Conservation (phyloP, 208 protist species). For the Leishmania martiniquensis region DNA sequence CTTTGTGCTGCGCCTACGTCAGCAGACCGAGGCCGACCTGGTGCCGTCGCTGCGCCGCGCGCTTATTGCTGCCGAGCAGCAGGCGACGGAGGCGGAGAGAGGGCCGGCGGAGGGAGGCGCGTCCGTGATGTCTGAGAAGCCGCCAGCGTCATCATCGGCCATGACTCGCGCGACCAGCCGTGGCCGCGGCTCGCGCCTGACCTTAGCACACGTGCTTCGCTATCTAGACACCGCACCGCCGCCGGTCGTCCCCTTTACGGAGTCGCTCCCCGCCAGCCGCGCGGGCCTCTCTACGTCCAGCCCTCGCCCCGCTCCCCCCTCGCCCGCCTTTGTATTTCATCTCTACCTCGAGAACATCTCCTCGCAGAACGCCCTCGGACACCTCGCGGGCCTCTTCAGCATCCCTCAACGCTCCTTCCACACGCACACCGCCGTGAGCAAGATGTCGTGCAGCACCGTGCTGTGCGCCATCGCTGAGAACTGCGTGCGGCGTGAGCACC, state of each 20-base stretch:
- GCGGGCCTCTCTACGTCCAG: neutral
- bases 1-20: slow-evolving; percentile 67
- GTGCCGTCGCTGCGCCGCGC: slow-evolving; percentile 36
- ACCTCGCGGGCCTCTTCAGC: slow-evolving; percentile 72
- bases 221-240: slow-evolving; percentile 77
- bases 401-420: slow-evolving; percentile 66
- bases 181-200: slow-evolving; percentile 19
- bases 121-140: neutral
- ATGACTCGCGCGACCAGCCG: neutral
- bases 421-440: slow-evolving; percentile 66
- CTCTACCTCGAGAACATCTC: slow-evolving; percentile 86
- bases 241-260: slow-evolving; percentile 75
- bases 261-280: slow-evolving; percentile 24
- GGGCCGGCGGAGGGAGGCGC: too few relatives aligned
- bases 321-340: slow-evolving; percentile 79
- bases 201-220: slow-evolving; percentile 50
- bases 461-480: slow-evolving; percentile 71
- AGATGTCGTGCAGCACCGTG: slow-evolving; percentile 79
- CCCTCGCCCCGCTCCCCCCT: neutral
- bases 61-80: slow-evolving; percentile 20
- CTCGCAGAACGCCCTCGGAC: slow-evolving; percentile 73
- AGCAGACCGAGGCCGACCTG: slow-evolving; percentile 47
- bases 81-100: neutral
- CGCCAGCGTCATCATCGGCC: neutral
- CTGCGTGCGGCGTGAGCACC: slow-evolving; percentile 57